These are phyloP conservation scores for Bryoglossum gracile DNA, from an alignment of 495 filamentous ascomycete genomes.

Conservation along the genomic window DNA sequence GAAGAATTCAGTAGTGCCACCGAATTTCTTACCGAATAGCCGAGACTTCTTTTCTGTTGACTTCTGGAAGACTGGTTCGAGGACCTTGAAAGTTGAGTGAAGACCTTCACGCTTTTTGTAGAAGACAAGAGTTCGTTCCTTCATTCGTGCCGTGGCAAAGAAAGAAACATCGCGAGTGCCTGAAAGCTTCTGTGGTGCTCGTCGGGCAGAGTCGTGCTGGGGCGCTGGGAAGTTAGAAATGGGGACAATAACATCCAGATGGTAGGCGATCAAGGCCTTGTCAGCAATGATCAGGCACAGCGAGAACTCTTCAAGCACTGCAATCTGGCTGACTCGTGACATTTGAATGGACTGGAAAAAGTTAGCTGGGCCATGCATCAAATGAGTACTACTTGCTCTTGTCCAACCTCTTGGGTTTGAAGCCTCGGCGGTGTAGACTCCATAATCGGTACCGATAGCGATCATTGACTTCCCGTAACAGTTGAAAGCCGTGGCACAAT, in stretches of 20 bases:
- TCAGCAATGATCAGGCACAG: constrained; percentile 86
- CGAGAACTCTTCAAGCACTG: constrained; percentile 92
- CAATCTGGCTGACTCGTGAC: constrained; percentile 78
- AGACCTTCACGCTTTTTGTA: constrained; percentile 94
- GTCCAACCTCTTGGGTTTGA: constrained; percentile 85
- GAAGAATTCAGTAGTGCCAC: constrained; percentile 86
- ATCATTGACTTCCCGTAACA: constrained; percentile 79
- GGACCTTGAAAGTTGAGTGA: constrained; percentile 89
- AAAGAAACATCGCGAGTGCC: constrained; percentile 86
- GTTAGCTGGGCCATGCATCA: background rate
- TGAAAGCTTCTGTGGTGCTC: constrained; percentile 86
- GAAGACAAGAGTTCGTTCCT: constrained; percentile 86
- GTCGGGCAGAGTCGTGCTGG: constrained; percentile 54
- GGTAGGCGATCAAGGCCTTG: constrained; percentile 86
- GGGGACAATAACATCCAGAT: constrained; percentile 82
- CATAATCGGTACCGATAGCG: constrained; percentile 90
- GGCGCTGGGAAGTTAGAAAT: constrained; percentile 54
- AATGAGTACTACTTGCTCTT: constrained; percentile 48
- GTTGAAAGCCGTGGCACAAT: constrained; percentile 87
- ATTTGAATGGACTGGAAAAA: constrained; percentile 58
- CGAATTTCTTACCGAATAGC: constrained; percentile 49
- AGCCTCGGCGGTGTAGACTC: constrained; percentile 80
- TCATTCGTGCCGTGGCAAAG: constrained; percentile 93
- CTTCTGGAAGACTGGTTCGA: constrained; percentile 92
- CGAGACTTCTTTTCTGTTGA: constrained; percentile 66